Evolutionary conservation across 2,329 filamentous ascomycete genomes (phyloP).

Genomic region (Teratosphaeria viscida): DNA sequence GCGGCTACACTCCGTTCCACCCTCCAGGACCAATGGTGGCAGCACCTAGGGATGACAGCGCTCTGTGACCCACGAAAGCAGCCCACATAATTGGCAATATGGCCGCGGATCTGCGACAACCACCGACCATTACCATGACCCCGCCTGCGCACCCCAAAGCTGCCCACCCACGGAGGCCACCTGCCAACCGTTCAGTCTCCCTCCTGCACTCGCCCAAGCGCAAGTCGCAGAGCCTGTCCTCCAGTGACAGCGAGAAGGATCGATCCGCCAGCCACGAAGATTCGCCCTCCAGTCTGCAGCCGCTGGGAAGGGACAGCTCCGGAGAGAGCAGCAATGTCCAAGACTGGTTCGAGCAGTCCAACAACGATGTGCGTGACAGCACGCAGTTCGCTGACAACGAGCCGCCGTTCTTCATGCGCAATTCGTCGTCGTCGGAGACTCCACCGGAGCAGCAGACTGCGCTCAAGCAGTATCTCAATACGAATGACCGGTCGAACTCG

Average conservation of each 20-base stretch:
- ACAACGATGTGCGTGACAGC: slow-evolving; percentile 36
- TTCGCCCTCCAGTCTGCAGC: slow-evolving; percentile 32
- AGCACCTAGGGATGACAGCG: neutral
- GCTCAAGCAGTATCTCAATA: slow-evolving; percentile 4
- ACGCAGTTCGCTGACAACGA: slow-evolving; percentile 33
- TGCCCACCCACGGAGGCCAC: slow-evolving; percentile 31
- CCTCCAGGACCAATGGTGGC: neutral
- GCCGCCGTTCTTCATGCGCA: slow-evolving; percentile 31
- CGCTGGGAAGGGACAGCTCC: slow-evolving; percentile 32
- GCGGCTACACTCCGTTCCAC: neutral
- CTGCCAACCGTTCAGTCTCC: slow-evolving; percentile 37
- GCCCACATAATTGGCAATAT: neutral
- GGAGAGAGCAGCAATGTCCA: slow-evolving; percentile 43
- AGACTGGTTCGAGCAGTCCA: slow-evolving; percentile 42
- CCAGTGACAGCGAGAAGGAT: slow-evolving; percentile 5
- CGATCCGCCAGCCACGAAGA: slow-evolving; percentile 6
- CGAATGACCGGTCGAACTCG: slow-evolving; percentile 8
- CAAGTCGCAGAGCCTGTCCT: slow-evolving; percentile 10
- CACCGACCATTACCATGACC: neutral
- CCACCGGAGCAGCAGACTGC: slow-evolving; percentile 25
- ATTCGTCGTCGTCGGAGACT: slow-evolving; percentile 32
- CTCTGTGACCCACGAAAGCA: neutral
- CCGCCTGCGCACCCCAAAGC: neutral
- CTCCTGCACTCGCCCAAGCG: slow-evolving; percentile 30
- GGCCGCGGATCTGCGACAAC: neutral